Evolutionary conservation across 345 rosid genomes (phyloP), one percentile per base, ranked within the genome.

Genomic region (Linum usitatissimum): DNA sequence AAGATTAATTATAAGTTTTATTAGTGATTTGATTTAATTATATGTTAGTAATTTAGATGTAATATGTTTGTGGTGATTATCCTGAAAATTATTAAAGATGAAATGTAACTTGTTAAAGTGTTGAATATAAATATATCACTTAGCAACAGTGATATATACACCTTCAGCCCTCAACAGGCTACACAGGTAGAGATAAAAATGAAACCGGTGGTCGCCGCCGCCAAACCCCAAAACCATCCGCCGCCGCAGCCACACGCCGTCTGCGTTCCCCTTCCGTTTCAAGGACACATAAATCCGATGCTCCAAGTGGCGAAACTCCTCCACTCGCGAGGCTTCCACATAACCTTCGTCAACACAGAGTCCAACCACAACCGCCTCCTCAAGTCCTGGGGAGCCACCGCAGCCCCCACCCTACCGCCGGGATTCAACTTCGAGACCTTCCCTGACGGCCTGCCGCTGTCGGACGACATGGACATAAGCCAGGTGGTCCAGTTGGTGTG

Each of bases 361-460:
- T 23, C 28, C 28, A 23, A 23, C 28, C 28, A 73, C 28, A 21
- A 34, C n/a, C 70, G 75, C 59, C 53, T 72, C 12, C 48, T 68
- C 51, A 40, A 62, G 7, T 70, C 79, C 21, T 40, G 18, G 7
- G 79, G 73, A 1, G 58, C 34, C 0, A 63, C 60, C 30, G 59
- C n/a, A n/a, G n/a, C 59, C 3, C 64, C 69, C 4, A 3, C 18
- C 9, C 66, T 34, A 30, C 42, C 31, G 17, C 66, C 57, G 0
- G 69, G 49, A 62, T 72, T 78, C 64, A 19, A 55, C n/a, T 69
- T 78, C 18, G 68, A 64, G 59, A 58, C 79, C n/a, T 71, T 75
- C 34, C 61, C 77, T 0, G 79, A 72, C 0, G 82, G 82, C 0
- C 23, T 78, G 58, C 75, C 77, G 5, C 71, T 55, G 0, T 69